phyloP scores from a whole-genome alignment of 371 early-diverging fungal species.

The Massospora cicadina region DNA sequence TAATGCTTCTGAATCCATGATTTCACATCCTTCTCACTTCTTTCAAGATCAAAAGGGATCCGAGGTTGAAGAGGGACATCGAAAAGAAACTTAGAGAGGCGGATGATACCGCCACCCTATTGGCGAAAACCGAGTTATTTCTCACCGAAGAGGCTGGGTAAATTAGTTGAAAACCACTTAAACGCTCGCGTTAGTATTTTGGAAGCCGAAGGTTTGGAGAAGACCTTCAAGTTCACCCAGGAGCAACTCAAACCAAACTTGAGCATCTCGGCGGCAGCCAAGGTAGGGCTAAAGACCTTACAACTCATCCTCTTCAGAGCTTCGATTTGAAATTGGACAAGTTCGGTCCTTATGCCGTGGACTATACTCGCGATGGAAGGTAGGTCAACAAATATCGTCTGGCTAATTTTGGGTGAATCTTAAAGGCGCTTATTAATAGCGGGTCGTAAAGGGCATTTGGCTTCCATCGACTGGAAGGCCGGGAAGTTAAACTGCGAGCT shows the following conservation, averaged over 20 bases:
- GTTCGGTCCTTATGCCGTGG: constrained; percentile 73
- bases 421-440: constrained; percentile 59
- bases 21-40: background rate
- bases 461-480: constrained; percentile 84
- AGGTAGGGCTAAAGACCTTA: constrained; percentile 26
- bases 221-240: constrained; percentile 75
- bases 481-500: constrained; percentile 69
- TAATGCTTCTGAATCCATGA: background rate
- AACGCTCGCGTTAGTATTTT: constrained; percentile 25
- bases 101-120: constrained; percentile 51
- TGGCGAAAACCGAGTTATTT: constrained; percentile 59
- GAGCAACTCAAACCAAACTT: constrained; percentile 49
- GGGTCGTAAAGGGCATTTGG: constrained; percentile 81
- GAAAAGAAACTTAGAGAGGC: constrained; percentile 34
- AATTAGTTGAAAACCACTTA: background rate
- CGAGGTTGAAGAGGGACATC: constrained; percentile 38
- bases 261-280: constrained; percentile 56
- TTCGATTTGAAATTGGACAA: constrained; percentile 65
- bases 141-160: constrained; percentile 51
- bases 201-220: constrained; percentile 79
- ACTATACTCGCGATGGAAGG: constrained; percentile 85
- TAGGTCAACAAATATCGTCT: constrained; percentile 12
- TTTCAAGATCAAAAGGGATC: constrained; percentile 35
- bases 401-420: background rate
- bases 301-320: constrained; percentile 21